Conservation (phyloP, 75 land plant genomes). For the Selaginella tamariscina region DNA sequence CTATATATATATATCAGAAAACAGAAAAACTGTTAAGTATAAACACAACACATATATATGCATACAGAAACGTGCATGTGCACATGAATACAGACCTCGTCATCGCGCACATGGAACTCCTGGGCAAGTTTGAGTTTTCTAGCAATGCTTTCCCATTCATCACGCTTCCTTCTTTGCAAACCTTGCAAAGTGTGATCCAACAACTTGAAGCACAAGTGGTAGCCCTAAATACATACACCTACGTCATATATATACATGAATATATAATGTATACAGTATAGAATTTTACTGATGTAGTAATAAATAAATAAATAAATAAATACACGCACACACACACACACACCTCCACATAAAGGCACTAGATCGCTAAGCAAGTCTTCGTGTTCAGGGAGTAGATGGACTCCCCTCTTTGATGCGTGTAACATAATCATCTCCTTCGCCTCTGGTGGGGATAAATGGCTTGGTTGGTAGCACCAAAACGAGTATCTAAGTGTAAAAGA, state of each 20-base stretch:
- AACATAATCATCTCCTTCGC: slow-evolving; percentile 7
- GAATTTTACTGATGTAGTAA: too few species aligned
- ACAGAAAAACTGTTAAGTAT: too few species aligned
- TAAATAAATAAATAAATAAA: too few species aligned
- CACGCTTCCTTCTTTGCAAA: not conserved
- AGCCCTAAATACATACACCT: too few species aligned
- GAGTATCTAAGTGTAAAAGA: not conserved
- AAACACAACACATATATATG: too few species aligned
- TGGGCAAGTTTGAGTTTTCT: not conserved
- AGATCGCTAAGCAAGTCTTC: slow-evolving; percentile 8
- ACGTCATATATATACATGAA: too few species aligned
- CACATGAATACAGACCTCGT: too few species aligned
- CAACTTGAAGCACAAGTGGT: not conserved
- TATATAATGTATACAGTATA: too few species aligned
- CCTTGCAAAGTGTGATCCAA: slow-evolving; percentile 6
- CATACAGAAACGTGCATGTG: too few species aligned
- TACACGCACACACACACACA: too few species aligned
- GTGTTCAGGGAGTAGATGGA: slow-evolving; percentile 4
- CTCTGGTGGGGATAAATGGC: not conserved
- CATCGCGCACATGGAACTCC: not conserved
- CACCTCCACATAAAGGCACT: slow-evolving; percentile 2
- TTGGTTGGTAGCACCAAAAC: slow-evolving; percentile 1
- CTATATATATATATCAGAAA: too few species aligned
- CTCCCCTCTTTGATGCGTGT: not conserved
- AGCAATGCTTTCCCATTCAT: not conserved